A percentile compares a stretch with the other conserved stretches of the same genome.
phyloP scores from a whole-genome alignment of 306 rosid species.

The Rubus idaeus region DNA sequence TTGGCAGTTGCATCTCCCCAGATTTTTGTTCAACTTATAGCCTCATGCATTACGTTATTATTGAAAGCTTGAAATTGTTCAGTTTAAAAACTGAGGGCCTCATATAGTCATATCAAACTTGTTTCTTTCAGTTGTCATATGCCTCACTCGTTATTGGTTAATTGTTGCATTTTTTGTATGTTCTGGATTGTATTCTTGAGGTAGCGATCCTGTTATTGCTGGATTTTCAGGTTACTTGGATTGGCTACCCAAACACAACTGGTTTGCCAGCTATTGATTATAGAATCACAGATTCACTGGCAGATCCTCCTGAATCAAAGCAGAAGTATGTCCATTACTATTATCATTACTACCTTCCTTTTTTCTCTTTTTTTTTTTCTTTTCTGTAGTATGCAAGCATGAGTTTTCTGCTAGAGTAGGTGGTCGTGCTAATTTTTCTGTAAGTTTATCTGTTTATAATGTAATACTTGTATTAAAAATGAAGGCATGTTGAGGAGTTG shows the following conservation, averaged over 20 bases:
- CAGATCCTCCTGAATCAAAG: constrained; percentile 83
- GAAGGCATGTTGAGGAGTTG: constrained; percentile 90
- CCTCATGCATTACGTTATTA: neutral
- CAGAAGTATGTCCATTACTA: constrained; percentile 62
- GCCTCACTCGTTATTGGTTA: neutral
- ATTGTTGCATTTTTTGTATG: neutral
- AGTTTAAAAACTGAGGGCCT: neutral
- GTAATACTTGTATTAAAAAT: constrained; percentile 16
- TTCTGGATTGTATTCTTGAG: neutral
- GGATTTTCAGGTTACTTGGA: constrained; percentile 86
- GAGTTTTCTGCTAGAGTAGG: constrained; percentile 26
- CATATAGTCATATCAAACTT: neutral
- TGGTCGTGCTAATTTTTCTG: constrained; percentile 8
- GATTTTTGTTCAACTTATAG: neutral
- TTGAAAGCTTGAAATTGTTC: neutral
- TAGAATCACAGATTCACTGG: constrained; percentile 88
- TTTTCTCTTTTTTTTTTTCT: constrained; percentile 22
- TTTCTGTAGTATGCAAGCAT: constrained; percentile 22
- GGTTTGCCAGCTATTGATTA: constrained; percentile 96
- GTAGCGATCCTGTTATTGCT: constrained; percentile 16
- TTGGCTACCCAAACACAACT: constrained; percentile 98
- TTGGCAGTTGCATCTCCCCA: neutral
- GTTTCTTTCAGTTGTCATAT: neutral
- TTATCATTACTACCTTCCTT: neutral
- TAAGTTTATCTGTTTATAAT: constrained; percentile 14